Evolutionary conservation across 441 rosid genomes (phyloP), one percentile per base, ranked within the genome.

Genomic region (Manihot esculenta): DNA sequence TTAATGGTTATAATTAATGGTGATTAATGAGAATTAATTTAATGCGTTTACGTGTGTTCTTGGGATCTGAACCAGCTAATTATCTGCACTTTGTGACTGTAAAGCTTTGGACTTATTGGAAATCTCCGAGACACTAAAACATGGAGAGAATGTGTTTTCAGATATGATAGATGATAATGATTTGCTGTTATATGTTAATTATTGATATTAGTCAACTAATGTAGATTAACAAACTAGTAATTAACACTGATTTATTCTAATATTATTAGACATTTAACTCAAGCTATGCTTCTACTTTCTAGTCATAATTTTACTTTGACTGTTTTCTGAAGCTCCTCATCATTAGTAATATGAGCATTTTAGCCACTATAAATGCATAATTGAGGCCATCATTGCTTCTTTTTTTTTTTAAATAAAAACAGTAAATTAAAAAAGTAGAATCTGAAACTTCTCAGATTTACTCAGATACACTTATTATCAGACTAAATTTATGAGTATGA

Each of bases 61-160:
- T 77, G 90, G 88, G 86, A 87, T 79, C 82, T 30, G 75, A 75
- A 82, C 77, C 85, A 85, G 88, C 87, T 87, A 82, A 79, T 79
- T 26, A 75, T 81, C 73, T 64, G 77, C 77, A 76, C 62, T 75
- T 59, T 70, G 69, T 82, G 94, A 83, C 90, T 82, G 89, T 81
- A 74, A 83, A 85, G 81, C 68, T 80, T 89, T 87, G 93, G 84
- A 85, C 82, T 81, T 84, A 79, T 75, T 81, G 76, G 74, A 69
- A 80, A 80, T 82, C 85, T 75, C 47, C 75, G 71, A 84, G 94
- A 88, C 96, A 91, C 65, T 75, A 72, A 82, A 84, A 89, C 94
- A 93, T 93, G 96, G 89, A 82, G 84, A 83, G 96, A 87, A 91
- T 93, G 92, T 88, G 94, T 91, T 82, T 77, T 73, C 69, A 38